Conservation (phyloP, 2,329 filamentous ascomycete species). For the Myriosclerotinia scirpicola region DNA sequence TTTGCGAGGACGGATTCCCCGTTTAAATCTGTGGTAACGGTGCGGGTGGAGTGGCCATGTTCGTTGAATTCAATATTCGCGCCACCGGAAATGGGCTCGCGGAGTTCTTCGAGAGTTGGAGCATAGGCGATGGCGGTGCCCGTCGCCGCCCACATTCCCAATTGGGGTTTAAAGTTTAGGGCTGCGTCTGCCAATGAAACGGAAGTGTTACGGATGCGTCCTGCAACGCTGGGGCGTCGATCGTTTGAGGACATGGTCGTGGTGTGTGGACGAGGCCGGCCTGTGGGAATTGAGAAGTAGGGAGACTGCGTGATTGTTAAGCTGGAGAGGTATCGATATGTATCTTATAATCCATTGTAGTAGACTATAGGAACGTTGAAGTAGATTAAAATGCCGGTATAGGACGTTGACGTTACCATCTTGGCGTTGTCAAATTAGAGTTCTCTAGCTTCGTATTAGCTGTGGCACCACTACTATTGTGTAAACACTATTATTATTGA, state of each 20-base stretch:
- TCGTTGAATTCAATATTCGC: constrained; percentile 31
- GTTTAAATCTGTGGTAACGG: constrained; percentile 30
- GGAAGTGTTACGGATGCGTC: constrained; percentile 26
- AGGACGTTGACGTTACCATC: too few species aligned
- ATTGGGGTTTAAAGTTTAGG: constrained; percentile 30
- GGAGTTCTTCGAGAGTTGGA: constrained; percentile 27
- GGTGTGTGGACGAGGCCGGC: neutral
- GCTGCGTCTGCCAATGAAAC: constrained; percentile 26
- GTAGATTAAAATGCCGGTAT: too few species aligned
- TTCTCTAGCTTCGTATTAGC: too few species aligned
- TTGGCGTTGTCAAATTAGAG: too few species aligned
- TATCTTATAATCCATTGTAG: too few species aligned
- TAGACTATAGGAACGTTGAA: too few species aligned
- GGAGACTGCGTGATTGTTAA: too few species aligned
- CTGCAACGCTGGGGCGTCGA: neutral
- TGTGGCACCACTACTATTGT: too few species aligned
- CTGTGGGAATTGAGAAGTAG: too few species aligned
- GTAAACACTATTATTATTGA: too few species aligned
- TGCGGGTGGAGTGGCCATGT: constrained; percentile 26
- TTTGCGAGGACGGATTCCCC: constrained; percentile 18
- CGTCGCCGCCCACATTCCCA: constrained; percentile 29
- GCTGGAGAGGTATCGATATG: neutral
- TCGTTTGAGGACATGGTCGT: neutral
- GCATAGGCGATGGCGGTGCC: constrained; percentile 30
- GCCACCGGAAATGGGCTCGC: constrained; percentile 28